Percentiles rank a stretch among this genome's conserved stretches.
Evolutionary conservation across 495 filamentous ascomycete species (phyloP).

Genomic region (Alectoria sarmentosa): DNA sequence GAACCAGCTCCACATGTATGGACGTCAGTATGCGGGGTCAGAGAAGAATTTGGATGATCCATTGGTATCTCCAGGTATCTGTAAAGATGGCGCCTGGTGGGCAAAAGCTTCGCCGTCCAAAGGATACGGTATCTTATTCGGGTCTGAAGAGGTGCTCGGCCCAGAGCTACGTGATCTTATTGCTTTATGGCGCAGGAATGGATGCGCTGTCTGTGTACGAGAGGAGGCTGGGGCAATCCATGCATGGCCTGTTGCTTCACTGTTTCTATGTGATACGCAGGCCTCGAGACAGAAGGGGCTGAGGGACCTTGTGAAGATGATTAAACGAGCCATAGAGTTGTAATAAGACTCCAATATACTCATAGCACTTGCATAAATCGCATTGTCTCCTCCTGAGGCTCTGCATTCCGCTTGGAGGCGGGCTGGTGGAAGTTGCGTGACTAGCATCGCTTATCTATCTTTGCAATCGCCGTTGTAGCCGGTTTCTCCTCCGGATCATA

Average conservation of each 20-base stretch:
- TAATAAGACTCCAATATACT: not conserved
- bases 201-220: constrained; percentile 38
- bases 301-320: constrained; percentile 44
- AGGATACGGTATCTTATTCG: constrained; percentile 59
- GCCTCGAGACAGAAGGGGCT: constrained; percentile 53
- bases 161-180: constrained; percentile 52
- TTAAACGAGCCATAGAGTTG: constrained; percentile 28
- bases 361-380: not conserved
- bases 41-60: constrained; percentile 42
- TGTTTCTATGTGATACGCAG: constrained; percentile 54
- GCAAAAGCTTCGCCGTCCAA: constrained; percentile 46
- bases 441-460: constrained; percentile 11
- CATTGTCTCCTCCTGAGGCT: not conserved
- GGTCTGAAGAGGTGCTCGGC: constrained; percentile 64
- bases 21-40: constrained; percentile 52
- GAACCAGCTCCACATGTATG: constrained; percentile 54
- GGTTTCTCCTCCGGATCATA: constrained; percentile 11
- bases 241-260: constrained; percentile 67
- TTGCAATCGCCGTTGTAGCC: constrained; percentile 5
- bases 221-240: constrained; percentile 60
- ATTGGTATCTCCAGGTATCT: constrained; percentile 59
- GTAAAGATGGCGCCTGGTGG: constrained; percentile 58
- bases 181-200: constrained; percentile 39
- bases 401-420: not conserved
- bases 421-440: not conserved